Base-by-base conservation (phyloP, 768 basidiomycete species). In the Hypholoma fasciculare region DNA sequence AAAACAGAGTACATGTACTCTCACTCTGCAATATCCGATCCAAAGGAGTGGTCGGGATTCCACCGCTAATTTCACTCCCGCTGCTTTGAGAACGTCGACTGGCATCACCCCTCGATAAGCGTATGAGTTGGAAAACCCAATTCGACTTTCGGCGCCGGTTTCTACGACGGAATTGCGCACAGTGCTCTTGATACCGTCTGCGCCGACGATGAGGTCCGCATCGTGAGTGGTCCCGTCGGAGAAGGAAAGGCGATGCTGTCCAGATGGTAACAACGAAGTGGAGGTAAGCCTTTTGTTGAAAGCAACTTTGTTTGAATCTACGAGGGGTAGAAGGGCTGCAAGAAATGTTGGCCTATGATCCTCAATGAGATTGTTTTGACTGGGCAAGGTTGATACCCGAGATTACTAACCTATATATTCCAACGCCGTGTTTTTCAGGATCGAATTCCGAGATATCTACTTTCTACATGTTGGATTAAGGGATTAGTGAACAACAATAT, bases 111-210 rank as follows among this genome's bases (percentile, higher is more conserved):
- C 78, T 40, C 83, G 78, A 65, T 81, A 84, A 3, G 78, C 80
- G 26, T 75, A 72, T 3, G 74, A 76, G 51, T 78, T 75, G 16
- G 78, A 77, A 67, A 77, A 85, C 14, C 62, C 65, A 11, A 78
- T 66, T 39, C 52, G 73, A 19, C n/a, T 17, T 36, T 74, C 74
- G 39, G 78, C 75, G 0, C 71, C 70, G 0, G 75, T 77, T 0
- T 82, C 78, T 12, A 84, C 78, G 30, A 82, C 76, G 44, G 79
- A 71, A 61, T 81, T 68, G 1, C 80, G 78, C 0, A 85, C 61
- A n/a, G 69, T 57, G 62, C 83, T 83, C 71, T 81, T 81, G 20
- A 76, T 65, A 3, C 81, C 81, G 52, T 82, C 79, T 1, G 77
- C 78, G 4, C 80, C 80, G 4, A 82, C 70, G 34, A 81, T 66